A percentile compares a stretch with the other conserved stretches of the same genome.
Conservation (phyloP, 495 filamentous ascomycete genomes). For the Mycothermus thermophilus region DNA sequence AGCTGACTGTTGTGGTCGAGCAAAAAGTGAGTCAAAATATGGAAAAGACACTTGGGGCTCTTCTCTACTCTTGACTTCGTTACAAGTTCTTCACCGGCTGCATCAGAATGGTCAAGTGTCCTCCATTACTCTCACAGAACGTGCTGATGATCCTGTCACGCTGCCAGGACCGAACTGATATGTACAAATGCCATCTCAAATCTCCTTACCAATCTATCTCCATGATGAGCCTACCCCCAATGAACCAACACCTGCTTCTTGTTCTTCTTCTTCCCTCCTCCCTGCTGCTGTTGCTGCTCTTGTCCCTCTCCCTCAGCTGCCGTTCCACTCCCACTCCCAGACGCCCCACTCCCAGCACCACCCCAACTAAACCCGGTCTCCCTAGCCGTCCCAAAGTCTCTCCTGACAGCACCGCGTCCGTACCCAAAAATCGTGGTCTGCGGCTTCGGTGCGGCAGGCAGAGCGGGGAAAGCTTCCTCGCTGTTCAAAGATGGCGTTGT, state of each 20-base stretch:
- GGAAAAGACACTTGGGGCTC: no score
- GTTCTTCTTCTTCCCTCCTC: slow-evolving; percentile 46
- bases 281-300: slow-evolving; percentile 4
- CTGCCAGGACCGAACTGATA: no score
- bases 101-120: no score
- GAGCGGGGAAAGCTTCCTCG: slow-evolving; percentile 63
- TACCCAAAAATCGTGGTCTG: slow-evolving; percentile 70
- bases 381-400: slow-evolving; percentile 39
- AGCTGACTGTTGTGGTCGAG: no score
- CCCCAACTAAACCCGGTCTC: slow-evolving; percentile 32
- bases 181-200: no score
- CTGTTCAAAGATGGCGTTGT: background rate
- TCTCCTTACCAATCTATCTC: no score
- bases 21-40: no score
- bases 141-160: no score
- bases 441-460: slow-evolving; percentile 67
- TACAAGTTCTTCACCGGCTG: no score
- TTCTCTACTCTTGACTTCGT: no score
- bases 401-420: slow-evolving; percentile 50
- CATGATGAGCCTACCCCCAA: slow-evolving; percentile 36
- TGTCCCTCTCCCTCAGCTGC: background rate
- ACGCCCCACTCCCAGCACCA: slow-evolving; percentile 5
- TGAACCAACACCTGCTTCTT: slow-evolving; percentile 68
- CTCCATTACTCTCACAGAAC: no score
- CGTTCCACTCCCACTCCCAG: background rate